phyloP scores from a whole-genome alignment of 352 stramenopile species.

The Phytophthora fragariaefolia region DNA sequence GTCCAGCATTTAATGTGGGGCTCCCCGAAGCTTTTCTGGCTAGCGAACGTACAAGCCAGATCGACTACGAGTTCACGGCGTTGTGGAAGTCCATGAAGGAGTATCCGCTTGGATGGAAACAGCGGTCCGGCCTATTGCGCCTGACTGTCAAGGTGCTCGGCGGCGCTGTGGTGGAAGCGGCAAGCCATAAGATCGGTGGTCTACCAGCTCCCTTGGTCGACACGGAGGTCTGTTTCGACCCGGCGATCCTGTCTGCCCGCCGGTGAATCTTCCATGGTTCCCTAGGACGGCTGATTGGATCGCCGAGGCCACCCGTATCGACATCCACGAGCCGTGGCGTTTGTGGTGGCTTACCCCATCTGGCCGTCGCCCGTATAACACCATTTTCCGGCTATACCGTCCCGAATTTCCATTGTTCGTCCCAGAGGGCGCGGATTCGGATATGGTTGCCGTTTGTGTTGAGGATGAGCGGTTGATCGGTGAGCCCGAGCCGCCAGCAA shows the following conservation, averaged over 20 bases:
- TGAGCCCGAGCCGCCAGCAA: not conserved
- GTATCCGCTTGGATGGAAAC: not conserved
- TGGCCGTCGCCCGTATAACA: not conserved
- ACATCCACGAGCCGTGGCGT: not conserved
- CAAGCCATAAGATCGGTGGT: not conserved
- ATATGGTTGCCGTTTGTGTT: not conserved
- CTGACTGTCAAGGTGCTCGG: not conserved
- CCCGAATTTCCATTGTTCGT: not conserved
- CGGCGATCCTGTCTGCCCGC: not conserved
- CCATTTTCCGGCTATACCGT: not conserved
- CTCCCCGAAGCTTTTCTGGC: not conserved
- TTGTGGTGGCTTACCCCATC: not conserved
- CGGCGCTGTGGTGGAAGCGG: not conserved
- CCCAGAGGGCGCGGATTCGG: not conserved
- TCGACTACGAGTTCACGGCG: not conserved
- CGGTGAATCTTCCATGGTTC: not conserved
- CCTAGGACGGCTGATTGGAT: not conserved
- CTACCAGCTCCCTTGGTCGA: not conserved
- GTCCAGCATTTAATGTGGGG: not conserved
- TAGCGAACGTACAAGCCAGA: not conserved
- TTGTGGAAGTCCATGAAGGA: not conserved
- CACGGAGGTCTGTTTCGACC: not conserved
- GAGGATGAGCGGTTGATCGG: not conserved
- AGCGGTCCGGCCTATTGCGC: not conserved
- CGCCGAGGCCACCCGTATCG: not conserved